Conservation (phyloP, 2,329 filamentous ascomycete genomes). For the Fusarium albidum region DNA sequence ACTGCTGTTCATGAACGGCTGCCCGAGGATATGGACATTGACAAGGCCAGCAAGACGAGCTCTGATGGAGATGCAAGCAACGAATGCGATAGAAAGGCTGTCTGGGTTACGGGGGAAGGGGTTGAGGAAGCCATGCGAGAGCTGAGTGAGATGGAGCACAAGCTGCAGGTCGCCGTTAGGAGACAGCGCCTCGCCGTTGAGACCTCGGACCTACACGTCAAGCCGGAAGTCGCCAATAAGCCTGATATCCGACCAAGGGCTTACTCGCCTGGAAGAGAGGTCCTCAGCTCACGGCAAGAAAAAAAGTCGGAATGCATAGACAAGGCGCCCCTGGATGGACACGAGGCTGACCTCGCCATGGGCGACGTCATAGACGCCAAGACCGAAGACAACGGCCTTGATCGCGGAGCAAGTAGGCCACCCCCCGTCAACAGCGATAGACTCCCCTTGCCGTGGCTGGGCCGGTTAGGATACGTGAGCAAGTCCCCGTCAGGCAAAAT, state of each 20-base stretch:
- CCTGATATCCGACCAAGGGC: constrained; percentile 15
- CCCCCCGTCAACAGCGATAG: constrained; percentile 85
- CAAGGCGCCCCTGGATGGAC: constrained; percentile 30
- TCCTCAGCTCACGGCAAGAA: constrained; percentile 10
- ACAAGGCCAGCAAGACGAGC: constrained; percentile 10
- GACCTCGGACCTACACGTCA: constrained; percentile 44
- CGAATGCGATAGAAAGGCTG: background rate
- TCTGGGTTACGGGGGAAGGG: constrained; percentile 30
- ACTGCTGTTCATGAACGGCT: background rate
- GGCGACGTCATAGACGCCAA: constrained; percentile 32
- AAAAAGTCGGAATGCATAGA: constrained; percentile 22
- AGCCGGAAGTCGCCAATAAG: background rate
- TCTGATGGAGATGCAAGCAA: background rate
- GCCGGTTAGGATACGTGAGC: constrained; percentile 84
- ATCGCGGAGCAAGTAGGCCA: constrained; percentile 60
- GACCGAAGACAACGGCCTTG: constrained; percentile 35
- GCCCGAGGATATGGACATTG: background rate
- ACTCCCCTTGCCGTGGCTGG: constrained; percentile 89
- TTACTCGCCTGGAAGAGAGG: background rate
- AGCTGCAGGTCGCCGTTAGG: constrained; percentile 53
- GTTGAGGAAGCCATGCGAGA: constrained; percentile 53
- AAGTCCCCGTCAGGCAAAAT: constrained; percentile 12
- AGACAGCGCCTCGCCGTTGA: constrained; percentile 57
- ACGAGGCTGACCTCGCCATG: constrained; percentile 34
- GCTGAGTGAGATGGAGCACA: constrained; percentile 59